These are phyloP conservation scores for Neofusicoccum kwambonambiense DNA, from an alignment of 2,329 filamentous ascomycete genomes.

Conservation along the genomic window DNA sequence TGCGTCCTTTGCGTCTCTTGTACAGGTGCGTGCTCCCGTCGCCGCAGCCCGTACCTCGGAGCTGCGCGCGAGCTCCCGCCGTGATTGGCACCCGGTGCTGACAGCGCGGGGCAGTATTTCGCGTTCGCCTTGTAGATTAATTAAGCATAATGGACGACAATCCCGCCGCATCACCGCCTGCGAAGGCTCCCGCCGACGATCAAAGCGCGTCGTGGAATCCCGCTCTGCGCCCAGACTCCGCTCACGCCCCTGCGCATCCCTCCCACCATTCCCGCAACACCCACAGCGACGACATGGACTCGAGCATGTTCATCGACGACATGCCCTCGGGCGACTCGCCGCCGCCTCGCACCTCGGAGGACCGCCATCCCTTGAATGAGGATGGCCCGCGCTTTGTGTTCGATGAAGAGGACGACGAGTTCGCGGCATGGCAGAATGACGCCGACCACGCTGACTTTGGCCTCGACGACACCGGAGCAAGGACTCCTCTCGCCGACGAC, in stretches of 20 bases:
- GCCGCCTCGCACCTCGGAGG: conserved; percentile 16
- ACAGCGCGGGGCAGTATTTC: neutral
- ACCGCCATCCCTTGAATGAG: conserved; percentile 16
- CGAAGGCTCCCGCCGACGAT: conserved; percentile 15
- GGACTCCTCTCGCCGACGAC: neutral
- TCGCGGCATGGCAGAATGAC: conserved; percentile 1
- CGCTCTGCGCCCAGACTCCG: conserved; percentile 49
- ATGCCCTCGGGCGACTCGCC: conserved; percentile 4
- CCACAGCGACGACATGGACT: conserved; percentile 20
- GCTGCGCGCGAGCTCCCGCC: neutral
- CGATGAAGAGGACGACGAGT: conserved; percentile 11
- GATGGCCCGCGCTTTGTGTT: conserved; percentile 4
- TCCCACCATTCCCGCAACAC: conserved; percentile 17
- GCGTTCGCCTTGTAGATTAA: conserved; percentile 9
- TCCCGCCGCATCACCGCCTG: conserved; percentile 9
- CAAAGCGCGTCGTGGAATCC: conserved; percentile 53
- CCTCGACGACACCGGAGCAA: neutral
- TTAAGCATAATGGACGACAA: conserved; percentile 10
- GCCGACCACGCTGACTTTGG: neutral
- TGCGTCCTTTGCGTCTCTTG: conserved; percentile 28
- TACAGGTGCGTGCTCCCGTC: conserved; percentile 33
- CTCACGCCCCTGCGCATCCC: conserved; percentile 21
- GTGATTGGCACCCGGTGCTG: neutral
- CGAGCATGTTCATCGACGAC: conserved; percentile 23
- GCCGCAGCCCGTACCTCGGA: neutral